Evolutionary conservation across 257 asterid genomes (phyloP).

Genomic region (Misopates orontium): DNA sequence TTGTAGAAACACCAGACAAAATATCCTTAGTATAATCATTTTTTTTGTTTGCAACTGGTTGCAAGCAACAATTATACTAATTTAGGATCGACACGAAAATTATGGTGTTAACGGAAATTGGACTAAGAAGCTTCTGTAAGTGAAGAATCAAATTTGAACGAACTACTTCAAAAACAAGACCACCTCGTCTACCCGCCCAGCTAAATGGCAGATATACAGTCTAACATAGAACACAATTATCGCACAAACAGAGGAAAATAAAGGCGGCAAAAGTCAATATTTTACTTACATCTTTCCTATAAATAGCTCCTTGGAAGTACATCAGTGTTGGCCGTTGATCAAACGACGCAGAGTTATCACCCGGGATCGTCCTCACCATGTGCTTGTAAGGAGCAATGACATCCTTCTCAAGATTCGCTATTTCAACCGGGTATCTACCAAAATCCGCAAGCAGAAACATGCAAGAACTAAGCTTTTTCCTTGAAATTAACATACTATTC

Average conservation of each 20-base stretch:
- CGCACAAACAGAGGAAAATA: not conserved
- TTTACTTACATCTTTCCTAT: conserved; percentile 76
- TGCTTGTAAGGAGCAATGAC: conserved; percentile 87
- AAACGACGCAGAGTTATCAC: conserved; percentile 47
- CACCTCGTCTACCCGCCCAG: not conserved
- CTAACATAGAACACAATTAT: not conserved
- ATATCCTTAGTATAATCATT: too few relatives aligned
- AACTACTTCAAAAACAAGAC: not conserved
- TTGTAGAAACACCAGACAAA: too few relatives aligned
- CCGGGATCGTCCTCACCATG: conserved; percentile 54
- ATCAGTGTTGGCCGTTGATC: conserved; percentile 46
- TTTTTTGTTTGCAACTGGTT: too few relatives aligned
- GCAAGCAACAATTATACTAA: too few relatives aligned
- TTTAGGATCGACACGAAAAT: too few relatives aligned
- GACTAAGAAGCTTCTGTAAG: too few relatives aligned
- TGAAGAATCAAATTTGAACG: conserved; percentile 5
- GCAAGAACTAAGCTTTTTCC: conserved; percentile 58
- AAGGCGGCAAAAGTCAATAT: not conserved
- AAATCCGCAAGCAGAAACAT: conserved; percentile 80
- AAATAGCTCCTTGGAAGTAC: conserved; percentile 83
- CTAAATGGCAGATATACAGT: not conserved
- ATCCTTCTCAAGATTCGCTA: conserved; percentile 76
- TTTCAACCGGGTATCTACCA: conserved; percentile 57
- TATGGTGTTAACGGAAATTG: too few relatives aligned
- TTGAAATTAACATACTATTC: conserved; percentile 65